Conservation (phyloP, 2,329 filamentous ascomycete species). For the Colletotrichum neosansevieriae region DNA sequence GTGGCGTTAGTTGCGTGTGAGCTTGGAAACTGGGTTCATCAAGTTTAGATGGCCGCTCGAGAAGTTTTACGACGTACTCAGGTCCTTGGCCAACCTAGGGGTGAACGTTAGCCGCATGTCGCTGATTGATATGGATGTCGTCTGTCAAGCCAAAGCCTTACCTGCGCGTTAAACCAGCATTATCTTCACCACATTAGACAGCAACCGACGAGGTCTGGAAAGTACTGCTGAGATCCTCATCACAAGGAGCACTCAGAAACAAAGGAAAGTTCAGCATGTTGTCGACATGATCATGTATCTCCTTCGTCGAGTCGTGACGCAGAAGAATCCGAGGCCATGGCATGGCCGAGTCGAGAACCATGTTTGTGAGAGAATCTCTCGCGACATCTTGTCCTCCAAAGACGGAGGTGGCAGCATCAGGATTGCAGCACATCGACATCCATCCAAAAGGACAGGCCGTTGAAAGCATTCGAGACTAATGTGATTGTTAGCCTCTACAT, state of each 20-base stretch:
- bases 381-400: background rate
- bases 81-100: conserved; percentile 41
- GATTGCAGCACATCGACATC: background rate
- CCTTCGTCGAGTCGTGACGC: background rate
- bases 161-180: conserved; percentile 28
- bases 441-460: background rate
- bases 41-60: conserved; percentile 41
- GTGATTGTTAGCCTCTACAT: conserved; percentile 33
- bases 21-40: conserved; percentile 33
- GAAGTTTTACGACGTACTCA: conserved; percentile 43
- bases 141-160: conserved; percentile 9
- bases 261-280: background rate
- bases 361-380: background rate
- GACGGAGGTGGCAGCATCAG: background rate
- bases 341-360: background rate
- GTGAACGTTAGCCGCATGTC: conserved; percentile 17
- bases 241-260: background rate
- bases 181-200: conserved; percentile 29
- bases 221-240: background rate
- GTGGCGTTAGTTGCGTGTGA: conserved; percentile 38
- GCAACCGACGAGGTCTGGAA: conserved; percentile 3
- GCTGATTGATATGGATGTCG: background rate
- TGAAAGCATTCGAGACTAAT: conserved; percentile 22
- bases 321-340: background rate
- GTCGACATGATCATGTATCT: background rate